Evolutionary conservation across 83 land plant genomes (phyloP), one percentile per base, ranked within the genome.

Genomic region (Thuja plicata): DNA sequence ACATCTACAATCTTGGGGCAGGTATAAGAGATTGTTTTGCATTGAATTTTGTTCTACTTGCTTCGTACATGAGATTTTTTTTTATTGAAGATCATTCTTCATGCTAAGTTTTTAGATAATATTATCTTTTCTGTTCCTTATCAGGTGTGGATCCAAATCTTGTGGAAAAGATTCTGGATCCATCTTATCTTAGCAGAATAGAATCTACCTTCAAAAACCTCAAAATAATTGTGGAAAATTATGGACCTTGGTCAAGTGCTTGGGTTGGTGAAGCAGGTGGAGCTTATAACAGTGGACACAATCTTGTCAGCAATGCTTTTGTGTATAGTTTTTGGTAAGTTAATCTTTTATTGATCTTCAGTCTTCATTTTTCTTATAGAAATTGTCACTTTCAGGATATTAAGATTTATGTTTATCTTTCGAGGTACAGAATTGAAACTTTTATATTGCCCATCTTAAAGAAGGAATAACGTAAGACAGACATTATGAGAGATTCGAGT

Each of bases 211-310:
- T 94, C 88, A 85, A 87, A 50, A 54, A 86, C 30, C 88, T 98
- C n/a, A 86, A 90, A 66, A 62, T 82, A 5, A 93, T 92, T 40
- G 87, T 98, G 71, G 79, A 92, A 88, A 85, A 78, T 24, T 74
- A 91, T 88, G 98, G 96, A 19, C 97, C 96, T 16, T 94, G 98
- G 99, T 88, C 97, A 48, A 89, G 92, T 37, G 95, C 97, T 71
- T 98, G 99, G 99, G 95, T 98, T 88, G 99, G 99, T 48, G 99
- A 98, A 91, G 89, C 99, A 86, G 99, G 98, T 60, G 99, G 99
- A 76, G 98, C 99, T 57, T 98, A 95, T 90, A 97, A 98, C 88
- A 97, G 97, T 87, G 99, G 99, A 27, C 94, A 94, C 66, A 91
- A 85, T 87, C 92, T 54, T 41, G 95, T 97, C 40, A 96, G 96